Evolutionary conservation across 495 filamentous ascomycete species (phyloP).

Genomic region (Podospora appendiculata): DNA sequence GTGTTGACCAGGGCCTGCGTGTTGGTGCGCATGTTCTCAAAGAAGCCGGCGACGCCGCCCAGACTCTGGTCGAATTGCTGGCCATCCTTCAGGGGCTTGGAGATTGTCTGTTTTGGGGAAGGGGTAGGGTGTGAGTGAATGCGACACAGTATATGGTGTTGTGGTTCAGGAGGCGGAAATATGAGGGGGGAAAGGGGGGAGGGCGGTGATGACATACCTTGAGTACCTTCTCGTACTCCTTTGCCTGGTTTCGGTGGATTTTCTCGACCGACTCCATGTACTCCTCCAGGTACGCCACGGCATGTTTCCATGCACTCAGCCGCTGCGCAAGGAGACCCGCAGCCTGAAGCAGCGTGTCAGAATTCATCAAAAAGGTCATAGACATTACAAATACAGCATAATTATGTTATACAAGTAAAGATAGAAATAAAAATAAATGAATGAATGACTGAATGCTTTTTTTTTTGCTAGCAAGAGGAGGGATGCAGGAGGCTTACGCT

Average conservation of each 20-base stretch:
- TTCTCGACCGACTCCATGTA: constrained; percentile 81
- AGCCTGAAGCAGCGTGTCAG: constrained; percentile 37
- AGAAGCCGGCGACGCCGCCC: constrained; percentile 78
- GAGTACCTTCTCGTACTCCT: constrained; percentile 91
- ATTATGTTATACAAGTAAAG: no score
- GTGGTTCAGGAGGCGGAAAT: neutral
- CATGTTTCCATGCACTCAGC: constrained; percentile 91
- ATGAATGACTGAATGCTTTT: no score
- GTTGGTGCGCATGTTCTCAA: constrained; percentile 88
- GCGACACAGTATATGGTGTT: neutral
- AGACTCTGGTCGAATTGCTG: constrained; percentile 84
- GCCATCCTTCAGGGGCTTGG: constrained; percentile 74
- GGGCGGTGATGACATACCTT: constrained; percentile 49
- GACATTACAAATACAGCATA: no score
- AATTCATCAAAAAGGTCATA: neutral
- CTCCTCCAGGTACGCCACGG: constrained; percentile 80
- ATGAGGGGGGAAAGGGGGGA: constrained; percentile 17
- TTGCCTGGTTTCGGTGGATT: constrained; percentile 71
- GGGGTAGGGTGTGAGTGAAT: neutral
- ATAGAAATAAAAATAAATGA: no score
- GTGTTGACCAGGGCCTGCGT: constrained; percentile 83
- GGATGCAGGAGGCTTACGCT: constrained; percentile 43
- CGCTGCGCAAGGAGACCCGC: constrained; percentile 74
- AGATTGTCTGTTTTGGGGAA: constrained; percentile 54
- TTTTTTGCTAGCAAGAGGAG: neutral